These are phyloP conservation scores for Triangularia setosa DNA, from an alignment of 2,329 filamentous ascomycete species.

Conservation along the genomic window DNA sequence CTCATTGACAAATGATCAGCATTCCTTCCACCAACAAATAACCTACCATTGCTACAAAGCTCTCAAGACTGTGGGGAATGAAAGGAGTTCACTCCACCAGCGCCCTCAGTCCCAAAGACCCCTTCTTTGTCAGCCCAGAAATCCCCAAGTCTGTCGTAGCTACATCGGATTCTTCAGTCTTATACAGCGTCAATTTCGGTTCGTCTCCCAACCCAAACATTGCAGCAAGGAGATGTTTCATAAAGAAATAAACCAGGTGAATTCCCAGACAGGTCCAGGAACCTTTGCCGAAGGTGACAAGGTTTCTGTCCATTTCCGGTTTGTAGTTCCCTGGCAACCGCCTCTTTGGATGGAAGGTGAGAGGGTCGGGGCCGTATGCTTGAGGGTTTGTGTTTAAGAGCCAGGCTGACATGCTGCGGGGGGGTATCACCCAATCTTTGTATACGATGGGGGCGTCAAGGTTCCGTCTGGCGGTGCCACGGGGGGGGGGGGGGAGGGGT, in stretches of 20 bases:
- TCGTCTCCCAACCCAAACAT: constrained; percentile 9
- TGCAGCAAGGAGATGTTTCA: constrained; percentile 14
- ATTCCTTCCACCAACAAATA: no score
- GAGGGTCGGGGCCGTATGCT: constrained; percentile 15
- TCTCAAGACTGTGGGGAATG: no score
- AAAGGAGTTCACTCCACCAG: background rate
- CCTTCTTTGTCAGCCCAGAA: background rate
- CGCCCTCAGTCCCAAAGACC: background rate
- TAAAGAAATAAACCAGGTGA: constrained; percentile 16
- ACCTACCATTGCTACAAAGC: no score
- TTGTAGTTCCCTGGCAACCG: constrained; percentile 18
- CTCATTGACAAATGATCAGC: no score
- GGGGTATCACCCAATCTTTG: constrained; percentile 18
- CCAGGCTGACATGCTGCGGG: constrained; percentile 18
- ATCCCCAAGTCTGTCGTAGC: background rate
- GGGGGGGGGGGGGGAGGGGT: background rate
- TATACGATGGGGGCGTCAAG: constrained; percentile 21
- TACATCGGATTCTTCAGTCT: constrained; percentile 11
- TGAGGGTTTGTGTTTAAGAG: constrained; percentile 17
- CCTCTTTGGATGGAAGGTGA: constrained; percentile 21
- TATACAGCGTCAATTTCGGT: constrained; percentile 5
- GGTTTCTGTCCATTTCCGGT: constrained; percentile 9
- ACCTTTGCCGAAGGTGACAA: constrained; percentile 9
- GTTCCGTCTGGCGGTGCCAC: background rate
- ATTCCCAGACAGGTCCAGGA: constrained; percentile 13